Base-by-base conservation (phyloP, 768 basidiomycete species). In the Lactarius akahatsu region DNA sequence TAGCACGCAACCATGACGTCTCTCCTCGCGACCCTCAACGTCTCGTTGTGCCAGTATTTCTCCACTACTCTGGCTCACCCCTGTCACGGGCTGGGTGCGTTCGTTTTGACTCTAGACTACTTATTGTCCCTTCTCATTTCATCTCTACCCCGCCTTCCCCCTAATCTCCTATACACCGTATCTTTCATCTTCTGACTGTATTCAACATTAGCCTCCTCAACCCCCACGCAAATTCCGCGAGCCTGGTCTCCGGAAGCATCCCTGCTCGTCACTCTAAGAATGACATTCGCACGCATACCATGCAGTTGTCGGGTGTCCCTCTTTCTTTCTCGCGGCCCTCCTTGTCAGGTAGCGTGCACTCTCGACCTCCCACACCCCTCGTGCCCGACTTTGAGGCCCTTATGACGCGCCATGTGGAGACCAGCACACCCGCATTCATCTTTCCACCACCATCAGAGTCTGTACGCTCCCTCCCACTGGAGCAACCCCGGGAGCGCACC, bases 281-380 rank as follows among this genome's bases (percentile, higher is more conserved):
- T 69, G 80, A 81, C 34, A 92, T 92, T 66, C 85, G 91, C 20
- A 79, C 84, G 40, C 81, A 78, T 68, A 91, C 90, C 0, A 81
- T 92, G 73, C 80, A 87, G 60, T 79, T 92, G 3, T 89, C 89
- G 20, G 79, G 77, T 61, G 81, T 86, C 74, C 76, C 82, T 4
- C 54, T 77, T 63, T 75, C 81, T 18, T 73, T 77, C 7, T 73
- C 75, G 32, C 54, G 63, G 43, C 70, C 75, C 4, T 70, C 71
- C 20, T 68, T 66, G 28, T 69, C 63, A 32, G 62, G 43, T 16
- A 69, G 67, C 58, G 69, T 71, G 30, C 68, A 67, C 38, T 30
- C 65, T 26, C 72, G 66, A 20, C 73, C 71, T 8, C 64, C 72
- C 70, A 77, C 78, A 65, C 74, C 78, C 2, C 77, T 81, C 72